Conservation (phyloP, 1,284 basidiomycete genomes). For the Singerocomus inundabilis region DNA sequence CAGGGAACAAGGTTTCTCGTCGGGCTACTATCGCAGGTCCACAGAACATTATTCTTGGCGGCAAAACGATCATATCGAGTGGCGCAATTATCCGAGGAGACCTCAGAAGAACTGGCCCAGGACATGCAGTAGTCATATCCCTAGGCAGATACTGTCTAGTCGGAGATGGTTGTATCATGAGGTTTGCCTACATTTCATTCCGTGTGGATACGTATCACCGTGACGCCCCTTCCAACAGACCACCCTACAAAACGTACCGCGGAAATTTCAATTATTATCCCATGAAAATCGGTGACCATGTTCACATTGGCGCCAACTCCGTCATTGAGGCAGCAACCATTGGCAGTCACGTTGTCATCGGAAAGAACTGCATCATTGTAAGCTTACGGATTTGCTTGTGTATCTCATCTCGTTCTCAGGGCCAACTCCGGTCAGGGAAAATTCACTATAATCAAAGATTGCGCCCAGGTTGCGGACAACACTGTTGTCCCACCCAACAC, state of each 20-base stretch:
- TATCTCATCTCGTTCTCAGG: background rate
- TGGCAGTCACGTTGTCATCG: constrained; percentile 93
- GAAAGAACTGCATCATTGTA: constrained; percentile 93
- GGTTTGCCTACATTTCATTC: constrained; percentile 45
- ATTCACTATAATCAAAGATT: constrained; percentile 96
- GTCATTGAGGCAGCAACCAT: constrained; percentile 95
- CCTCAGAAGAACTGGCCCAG: constrained; percentile 77
- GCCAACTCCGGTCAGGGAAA: constrained; percentile 69
- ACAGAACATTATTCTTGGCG: constrained; percentile 95
- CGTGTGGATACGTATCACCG: background rate
- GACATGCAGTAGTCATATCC: constrained; percentile 89
- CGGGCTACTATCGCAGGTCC: constrained; percentile 92
- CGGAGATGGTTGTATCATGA: constrained; percentile 85
- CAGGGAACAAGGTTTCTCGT: constrained; percentile 91
- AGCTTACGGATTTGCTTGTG: constrained; percentile 29
- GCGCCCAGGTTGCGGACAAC: constrained; percentile 83
- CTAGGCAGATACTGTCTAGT: constrained; percentile 92
- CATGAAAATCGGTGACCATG: constrained; percentile 94
- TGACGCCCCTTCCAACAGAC: constrained; percentile 40
- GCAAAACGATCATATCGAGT: constrained; percentile 94
- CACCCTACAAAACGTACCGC: constrained; percentile 87
- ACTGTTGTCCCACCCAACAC: constrained; percentile 91
- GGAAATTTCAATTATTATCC: constrained; percentile 97
- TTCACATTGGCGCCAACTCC: constrained; percentile 84
- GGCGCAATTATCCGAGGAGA: constrained; percentile 89